Evolutionary conservation across 805 yeast species (phyloP).

Genomic region (Brettanomyces sp.): DNA sequence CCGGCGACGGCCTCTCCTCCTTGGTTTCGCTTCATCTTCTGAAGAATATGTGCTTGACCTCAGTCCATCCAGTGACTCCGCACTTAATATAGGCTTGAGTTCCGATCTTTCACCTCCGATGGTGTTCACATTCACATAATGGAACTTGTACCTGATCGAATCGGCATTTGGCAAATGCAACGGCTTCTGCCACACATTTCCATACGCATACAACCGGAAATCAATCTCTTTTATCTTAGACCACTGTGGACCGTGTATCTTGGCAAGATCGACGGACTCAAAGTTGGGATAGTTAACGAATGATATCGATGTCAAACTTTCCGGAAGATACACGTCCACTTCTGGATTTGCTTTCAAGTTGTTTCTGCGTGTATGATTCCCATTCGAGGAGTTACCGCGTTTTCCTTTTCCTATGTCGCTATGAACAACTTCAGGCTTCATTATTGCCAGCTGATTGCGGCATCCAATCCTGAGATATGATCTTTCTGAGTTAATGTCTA

Average conservation of each 20-base stretch:
- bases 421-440: background rate
- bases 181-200: constrained; percentile 15
- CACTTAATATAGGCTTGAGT: background rate
- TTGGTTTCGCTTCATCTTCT: background rate
- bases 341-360: background rate
- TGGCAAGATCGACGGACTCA: constrained; percentile 3
- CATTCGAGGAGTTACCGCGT: no score
- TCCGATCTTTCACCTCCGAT: background rate
- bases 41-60: background rate
- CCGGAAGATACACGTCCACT: background rate
- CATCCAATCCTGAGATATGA: background rate
- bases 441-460: background rate
- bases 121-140: constrained; percentile 13
- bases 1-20: background rate
- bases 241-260: background rate
- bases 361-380: no score
- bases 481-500: constrained; percentile 1
- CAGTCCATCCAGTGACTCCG: background rate
- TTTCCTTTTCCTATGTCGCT: no score
- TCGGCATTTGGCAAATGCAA: constrained; percentile 6
- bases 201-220: constrained; percentile 4
- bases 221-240: constrained; percentile 5
- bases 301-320: background rate
- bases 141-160: constrained; percentile 3
- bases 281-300: constrained; percentile 8